phyloP scores from a whole-genome alignment of 2,329 filamentous ascomycete species.

The Aspergillus ibericus region DNA sequence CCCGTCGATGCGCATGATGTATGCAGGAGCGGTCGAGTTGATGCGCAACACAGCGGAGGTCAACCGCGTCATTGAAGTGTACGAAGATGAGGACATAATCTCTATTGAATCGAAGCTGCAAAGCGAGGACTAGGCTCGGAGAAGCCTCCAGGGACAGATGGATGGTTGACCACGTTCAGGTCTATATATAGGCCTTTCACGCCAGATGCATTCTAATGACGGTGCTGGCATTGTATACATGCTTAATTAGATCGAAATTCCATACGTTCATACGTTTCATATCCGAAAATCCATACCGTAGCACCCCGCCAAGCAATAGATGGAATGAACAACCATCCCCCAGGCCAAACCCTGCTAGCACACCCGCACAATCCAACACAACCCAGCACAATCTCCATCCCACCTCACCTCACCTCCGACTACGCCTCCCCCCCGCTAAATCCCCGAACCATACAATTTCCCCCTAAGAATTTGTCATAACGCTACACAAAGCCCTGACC shows the following conservation, averaged over 20 bases:
- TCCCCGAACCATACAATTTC: no score
- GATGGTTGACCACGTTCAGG: not conserved
- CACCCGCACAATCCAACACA: no score
- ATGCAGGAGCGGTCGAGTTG: constrained; percentile 92
- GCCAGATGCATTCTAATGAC: not conserved
- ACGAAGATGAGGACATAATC: constrained; percentile 75
- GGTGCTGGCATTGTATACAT: not conserved
- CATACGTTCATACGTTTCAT: not conserved
- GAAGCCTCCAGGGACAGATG: not conserved
- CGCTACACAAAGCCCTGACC: no score
- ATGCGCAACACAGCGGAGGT: constrained; percentile 92
- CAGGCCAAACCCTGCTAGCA: not conserved
- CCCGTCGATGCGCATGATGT: constrained; percentile 83
- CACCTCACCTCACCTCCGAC: no score
- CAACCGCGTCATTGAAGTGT: constrained; percentile 82
- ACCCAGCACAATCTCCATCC: no score
- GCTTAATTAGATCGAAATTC: not conserved
- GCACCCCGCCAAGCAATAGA: no score
- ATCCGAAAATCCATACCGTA: no score
- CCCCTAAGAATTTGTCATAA: no score
- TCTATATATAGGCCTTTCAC: not conserved
- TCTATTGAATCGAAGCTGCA: constrained; percentile 70
- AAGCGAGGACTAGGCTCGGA: constrained; percentile 22
- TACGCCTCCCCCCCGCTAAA: no score
- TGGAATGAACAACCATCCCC: no score